These are phyloP conservation scores for Trypanosoma avium DNA, from an alignment of 208 protist genomes.

Conservation along the genomic window DNA sequence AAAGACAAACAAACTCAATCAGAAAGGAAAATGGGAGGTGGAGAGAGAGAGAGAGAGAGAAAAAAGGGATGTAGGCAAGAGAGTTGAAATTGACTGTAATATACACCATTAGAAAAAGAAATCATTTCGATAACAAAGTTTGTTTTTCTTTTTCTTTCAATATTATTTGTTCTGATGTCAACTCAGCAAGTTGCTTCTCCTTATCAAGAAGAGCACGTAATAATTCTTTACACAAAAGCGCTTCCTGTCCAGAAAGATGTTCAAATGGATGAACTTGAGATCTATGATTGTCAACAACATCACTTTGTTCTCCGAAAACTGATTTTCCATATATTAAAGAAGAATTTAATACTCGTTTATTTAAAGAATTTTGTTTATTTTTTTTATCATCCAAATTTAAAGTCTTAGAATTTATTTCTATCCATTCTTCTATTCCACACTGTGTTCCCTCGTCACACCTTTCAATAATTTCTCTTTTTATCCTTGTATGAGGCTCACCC, in stretches of 20 bases:
- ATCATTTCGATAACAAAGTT: slow-evolving; percentile 1
- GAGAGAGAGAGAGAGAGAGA: slow-evolving; percentile 7
- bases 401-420: not conserved
- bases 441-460: slow-evolving; percentile 3
- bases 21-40: not conserved
- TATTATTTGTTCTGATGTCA: slow-evolving; percentile 40
- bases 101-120: not conserved
- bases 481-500: not conserved
- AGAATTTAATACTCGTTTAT: no score
- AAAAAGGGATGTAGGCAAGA: no score
- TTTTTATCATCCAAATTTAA: no score
- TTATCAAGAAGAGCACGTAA: slow-evolving; percentile 71
- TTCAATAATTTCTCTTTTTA: not conserved
- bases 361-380: no score
- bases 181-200: slow-evolving; percentile 57
- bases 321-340: not conserved
- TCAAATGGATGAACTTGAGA: slow-evolving; percentile 17
- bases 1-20: slow-evolving; percentile 8
- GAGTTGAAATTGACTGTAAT: slow-evolving; percentile 5
- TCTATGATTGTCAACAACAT: not conserved
- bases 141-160: not conserved
- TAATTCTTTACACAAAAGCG: slow-evolving; percentile 47
- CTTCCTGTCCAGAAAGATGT: slow-evolving; percentile 15
- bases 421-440: slow-evolving; percentile 10
- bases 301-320: not conserved